These are phyloP conservation scores for Lachnellula hyalina DNA, from an alignment of 2,329 filamentous ascomycete genomes.

Conservation along the genomic window DNA sequence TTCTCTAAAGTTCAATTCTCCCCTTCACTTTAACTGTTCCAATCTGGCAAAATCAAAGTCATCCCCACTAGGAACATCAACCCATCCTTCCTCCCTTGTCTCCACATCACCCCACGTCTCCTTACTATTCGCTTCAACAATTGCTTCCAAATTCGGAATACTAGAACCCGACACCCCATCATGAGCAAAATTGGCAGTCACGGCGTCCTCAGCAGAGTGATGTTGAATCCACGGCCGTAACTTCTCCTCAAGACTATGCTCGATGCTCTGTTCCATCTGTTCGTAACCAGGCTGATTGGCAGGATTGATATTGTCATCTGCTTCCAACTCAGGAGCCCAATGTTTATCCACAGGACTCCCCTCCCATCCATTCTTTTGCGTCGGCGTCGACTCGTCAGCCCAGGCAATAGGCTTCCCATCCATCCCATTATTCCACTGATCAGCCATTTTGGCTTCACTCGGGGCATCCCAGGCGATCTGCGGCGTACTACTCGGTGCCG, in stretches of 20 bases:
- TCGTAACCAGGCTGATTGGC: background rate
- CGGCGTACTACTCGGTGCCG: slow-evolving; percentile 10
- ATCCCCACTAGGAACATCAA: slow-evolving; percentile 3
- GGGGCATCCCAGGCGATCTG: slow-evolving; percentile 8
- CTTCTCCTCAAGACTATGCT: slow-evolving; percentile 15
- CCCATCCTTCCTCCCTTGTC: background rate
- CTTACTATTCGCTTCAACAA: background rate
- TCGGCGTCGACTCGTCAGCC: slow-evolving; percentile 1
- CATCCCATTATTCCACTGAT: slow-evolving; percentile 8
- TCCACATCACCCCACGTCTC: background rate
- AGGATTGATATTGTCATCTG: background rate
- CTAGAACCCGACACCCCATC: background rate
- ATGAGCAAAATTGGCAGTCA: background rate
- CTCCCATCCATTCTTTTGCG: background rate
- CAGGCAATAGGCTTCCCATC: slow-evolving; percentile 5
- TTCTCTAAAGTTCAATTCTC: no score
- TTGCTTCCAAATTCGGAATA: background rate
- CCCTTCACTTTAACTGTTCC: slow-evolving; percentile 12
- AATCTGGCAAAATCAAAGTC: slow-evolving; percentile 16
- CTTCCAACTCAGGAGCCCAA: background rate
- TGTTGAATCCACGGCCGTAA: slow-evolving; percentile 12
- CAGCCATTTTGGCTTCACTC: slow-evolving; percentile 4
- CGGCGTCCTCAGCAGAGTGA: background rate
- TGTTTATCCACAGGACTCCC: background rate
- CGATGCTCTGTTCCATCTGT: slow-evolving; percentile 1